Evolutionary conservation across 2,329 filamentous ascomycete species (phyloP), one percentile per base, ranked within the genome.

Genomic region (Ascocoryne sarcoides): DNA sequence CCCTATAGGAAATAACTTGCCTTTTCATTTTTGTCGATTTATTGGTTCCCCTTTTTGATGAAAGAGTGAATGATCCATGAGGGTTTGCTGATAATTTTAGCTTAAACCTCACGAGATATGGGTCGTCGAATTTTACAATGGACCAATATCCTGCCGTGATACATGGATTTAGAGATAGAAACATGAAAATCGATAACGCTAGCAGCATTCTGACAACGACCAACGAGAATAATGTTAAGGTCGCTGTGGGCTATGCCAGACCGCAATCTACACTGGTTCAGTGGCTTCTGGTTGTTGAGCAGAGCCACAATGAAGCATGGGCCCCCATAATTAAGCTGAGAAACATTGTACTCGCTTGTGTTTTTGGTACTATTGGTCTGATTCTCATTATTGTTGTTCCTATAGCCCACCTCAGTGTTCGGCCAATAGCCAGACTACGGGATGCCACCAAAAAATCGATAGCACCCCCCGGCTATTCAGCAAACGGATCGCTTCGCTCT

Each of bases 231-330:
- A 73, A 73, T 0, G 60, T 71, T 8, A 58, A 63, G 3, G 85
- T 95, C 1, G 82, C 86, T 9, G 80, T 89, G n/a, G 89, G 88
- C 16, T 90, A 79, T 54, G 84, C 85, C 5, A 70, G 82, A 9
- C 77, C 84, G 0, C 70, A 75, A 39, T 85, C 72, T 4, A 58
- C 64, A 0, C 63, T 93, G 38, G 84, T 84, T 5, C 76, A 90
- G 54, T 95, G 89, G 89, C 78, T 84, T 4, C 65, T 95, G 3
- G 54, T 94, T 2, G 75, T 95, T 1, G 89, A 95, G 58, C 81
- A 92, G 60, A 68, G 76, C 2, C 76, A 77, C 47, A 60, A 60
- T 16, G 88, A 95, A 61, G 85, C 88, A 0, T 88, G 83, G 64
- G 68, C 70, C 5, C 84, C 88, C 0, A 88, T 95, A 42, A 63